A percentile compares a stretch with the other conserved stretches of the same genome.
Conservation (phyloP, 306 rosid species). For the Psophocarpus tetragonolobus region DNA sequence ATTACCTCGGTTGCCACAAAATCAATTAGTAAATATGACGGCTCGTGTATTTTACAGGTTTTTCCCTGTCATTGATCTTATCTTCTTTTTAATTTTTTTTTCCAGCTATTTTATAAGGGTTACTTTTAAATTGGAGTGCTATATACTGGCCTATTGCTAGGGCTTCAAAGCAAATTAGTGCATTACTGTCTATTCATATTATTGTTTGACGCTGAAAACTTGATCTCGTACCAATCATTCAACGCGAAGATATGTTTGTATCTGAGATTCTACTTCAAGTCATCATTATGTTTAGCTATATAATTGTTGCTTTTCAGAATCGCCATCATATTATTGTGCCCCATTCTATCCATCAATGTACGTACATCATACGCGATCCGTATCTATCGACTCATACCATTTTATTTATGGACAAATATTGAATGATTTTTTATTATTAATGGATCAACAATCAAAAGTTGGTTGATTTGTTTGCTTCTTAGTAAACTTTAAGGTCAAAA, state of each 20-base stretch:
- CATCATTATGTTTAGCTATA: neutral
- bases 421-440: too few species aligned
- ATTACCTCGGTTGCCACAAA: neutral
- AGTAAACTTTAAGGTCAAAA: neutral
- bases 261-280: slow-evolving; percentile 1
- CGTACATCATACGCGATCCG: neutral
- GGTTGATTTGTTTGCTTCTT: neutral
- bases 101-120: neutral
- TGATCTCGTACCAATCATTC: neutral
- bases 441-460: neutral
- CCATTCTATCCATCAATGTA: neutral
- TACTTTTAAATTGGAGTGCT: neutral
- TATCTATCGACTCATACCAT: neutral
- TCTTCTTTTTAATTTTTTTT: neutral
- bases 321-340: slow-evolving; percentile 4
- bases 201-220: neutral
- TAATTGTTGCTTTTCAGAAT: slow-evolving; percentile 16
- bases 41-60: neutral
- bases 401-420: too few species aligned
- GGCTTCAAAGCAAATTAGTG: neutral
- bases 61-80: neutral
- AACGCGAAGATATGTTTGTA: neutral
- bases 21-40: neutral
- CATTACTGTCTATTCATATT: neutral
- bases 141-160: too few species aligned